These are phyloP conservation scores for Fomitopsis pinicola DNA, from an alignment of 1,284 basidiomycete species.

Conservation along the genomic window DNA sequence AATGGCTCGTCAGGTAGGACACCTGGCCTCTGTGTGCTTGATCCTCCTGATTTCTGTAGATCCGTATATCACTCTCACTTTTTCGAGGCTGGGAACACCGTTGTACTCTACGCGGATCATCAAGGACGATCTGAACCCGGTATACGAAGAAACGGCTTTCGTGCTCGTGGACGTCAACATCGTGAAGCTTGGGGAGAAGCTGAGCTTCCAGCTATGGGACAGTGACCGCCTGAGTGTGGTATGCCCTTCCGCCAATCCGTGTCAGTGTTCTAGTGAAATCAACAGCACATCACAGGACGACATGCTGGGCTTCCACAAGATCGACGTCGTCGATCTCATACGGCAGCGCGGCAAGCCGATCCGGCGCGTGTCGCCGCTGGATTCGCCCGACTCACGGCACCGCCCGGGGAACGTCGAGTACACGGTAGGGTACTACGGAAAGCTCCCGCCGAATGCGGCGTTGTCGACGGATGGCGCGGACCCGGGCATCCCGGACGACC, in stretches of 20 bases:
- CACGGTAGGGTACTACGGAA: conserved; percentile 65
- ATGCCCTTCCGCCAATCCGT: conserved; percentile 11
- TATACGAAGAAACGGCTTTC: conserved; percentile 75
- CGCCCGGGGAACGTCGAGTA: conserved; percentile 32
- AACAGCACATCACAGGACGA: conserved; percentile 24
- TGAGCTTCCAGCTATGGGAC: conserved; percentile 77
- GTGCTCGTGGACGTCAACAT: conserved; percentile 71
- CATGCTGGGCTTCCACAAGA: conserved; percentile 31
- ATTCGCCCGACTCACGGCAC: conserved; percentile 22
- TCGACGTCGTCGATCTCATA: conserved; percentile 29
- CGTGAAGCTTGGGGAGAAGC: conserved; percentile 61
- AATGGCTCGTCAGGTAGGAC: conserved; percentile 56
- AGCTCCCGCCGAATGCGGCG: conserved; percentile 45
- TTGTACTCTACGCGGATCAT: conserved; percentile 75
- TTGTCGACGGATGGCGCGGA: conserved; percentile 36
- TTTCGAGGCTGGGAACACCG: conserved; percentile 48
- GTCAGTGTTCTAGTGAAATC: too few relatives aligned
- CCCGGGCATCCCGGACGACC: conserved; percentile 31
- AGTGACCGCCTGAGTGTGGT: conserved; percentile 50
- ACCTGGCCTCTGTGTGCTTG: neutral
- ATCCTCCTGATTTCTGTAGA: conserved; percentile 22
- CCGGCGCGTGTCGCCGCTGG: conserved; percentile 25
- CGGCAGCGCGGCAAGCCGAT: conserved; percentile 26
- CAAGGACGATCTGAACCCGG: conserved; percentile 58
- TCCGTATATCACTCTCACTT: conserved; percentile 33